Conservation (phyloP, 306 rosid genomes). For the Cucumis cinereus region DNA sequence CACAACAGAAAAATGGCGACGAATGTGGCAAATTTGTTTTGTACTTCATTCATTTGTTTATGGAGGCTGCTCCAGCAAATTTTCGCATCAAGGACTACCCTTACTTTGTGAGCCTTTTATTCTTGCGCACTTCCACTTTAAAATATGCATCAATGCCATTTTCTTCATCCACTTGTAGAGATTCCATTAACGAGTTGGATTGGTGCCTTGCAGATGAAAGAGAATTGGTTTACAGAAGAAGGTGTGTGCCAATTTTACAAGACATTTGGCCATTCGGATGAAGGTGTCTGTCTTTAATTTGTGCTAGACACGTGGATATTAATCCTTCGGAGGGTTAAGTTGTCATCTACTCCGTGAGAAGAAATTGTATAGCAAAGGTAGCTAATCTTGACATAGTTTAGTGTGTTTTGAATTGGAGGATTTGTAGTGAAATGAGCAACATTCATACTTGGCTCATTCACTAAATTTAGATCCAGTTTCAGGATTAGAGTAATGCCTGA, state of each 20-base stretch:
- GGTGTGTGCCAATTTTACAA: constrained; percentile 33
- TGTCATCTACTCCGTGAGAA: neutral
- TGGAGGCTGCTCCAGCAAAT: constrained; percentile 42
- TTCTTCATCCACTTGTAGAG: neutral
- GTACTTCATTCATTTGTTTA: constrained; percentile 51
- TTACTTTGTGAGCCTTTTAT: constrained; percentile 48
- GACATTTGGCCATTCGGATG: constrained; percentile 13
- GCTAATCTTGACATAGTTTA: neutral
- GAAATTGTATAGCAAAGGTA: neutral
- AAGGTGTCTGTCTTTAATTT: constrained; percentile 7
- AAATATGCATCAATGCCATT: neutral
- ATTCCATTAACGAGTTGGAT: constrained; percentile 5
- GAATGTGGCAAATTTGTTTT: constrained; percentile 75
- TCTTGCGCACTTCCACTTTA: neutral
- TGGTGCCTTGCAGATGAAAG: constrained; percentile 49
- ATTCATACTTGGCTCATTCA: neutral
- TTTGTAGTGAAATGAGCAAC: neutral
- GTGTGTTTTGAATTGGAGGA: neutral
- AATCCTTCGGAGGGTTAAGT: neutral
- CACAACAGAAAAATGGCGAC: constrained; percentile 56
- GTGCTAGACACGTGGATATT: neutral
- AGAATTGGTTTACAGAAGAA: constrained; percentile 45
- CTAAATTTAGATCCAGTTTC: neutral
- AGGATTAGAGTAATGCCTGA: neutral
- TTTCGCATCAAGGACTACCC: constrained; percentile 47